Evolutionary conservation across 768 basidiomycete genomes (phyloP).

Genomic region (Phanerochaete carnosa): DNA sequence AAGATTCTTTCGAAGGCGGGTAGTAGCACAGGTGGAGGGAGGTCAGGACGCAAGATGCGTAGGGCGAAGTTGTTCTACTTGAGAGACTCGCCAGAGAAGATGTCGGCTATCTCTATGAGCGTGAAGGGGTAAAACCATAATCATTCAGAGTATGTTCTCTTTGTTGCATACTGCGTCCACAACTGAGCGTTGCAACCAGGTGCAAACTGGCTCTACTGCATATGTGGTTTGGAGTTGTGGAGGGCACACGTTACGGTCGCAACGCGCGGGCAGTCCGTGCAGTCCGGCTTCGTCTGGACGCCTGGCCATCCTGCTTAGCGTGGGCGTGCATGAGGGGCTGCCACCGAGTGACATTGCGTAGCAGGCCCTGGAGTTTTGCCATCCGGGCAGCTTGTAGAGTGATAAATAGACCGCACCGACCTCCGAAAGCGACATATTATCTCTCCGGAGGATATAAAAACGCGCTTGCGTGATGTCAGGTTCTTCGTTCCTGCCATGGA

Average conservation of each 20-base stretch:
- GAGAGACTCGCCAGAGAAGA: constrained; percentile 79
- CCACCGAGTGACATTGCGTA: no score
- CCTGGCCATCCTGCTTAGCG: no score
- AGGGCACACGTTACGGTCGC: no score
- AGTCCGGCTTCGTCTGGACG: no score
- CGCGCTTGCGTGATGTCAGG: neutral
- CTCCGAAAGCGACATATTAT: neutral
- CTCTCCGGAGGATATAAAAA: neutral
- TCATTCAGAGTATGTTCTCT: neutral
- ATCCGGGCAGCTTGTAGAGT: neutral
- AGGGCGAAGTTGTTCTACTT: constrained; percentile 84
- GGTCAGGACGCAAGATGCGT: constrained; percentile 56
- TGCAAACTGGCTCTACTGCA: no score
- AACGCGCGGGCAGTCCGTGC: no score
- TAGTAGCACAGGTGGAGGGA: constrained; percentile 22
- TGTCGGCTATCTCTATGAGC: constrained; percentile 67
- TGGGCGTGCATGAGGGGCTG: no score
- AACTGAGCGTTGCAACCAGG: no score
- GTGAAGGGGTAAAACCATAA: constrained; percentile 23
- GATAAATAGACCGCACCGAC: neutral
- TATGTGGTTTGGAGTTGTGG: no score
- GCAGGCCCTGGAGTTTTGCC: neutral
- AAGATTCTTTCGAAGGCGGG: constrained; percentile 66
- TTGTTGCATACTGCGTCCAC: neutral
- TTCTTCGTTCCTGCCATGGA: neutral